Conservation (phyloP, 169 alveolate species). For the Plasmodium knowlesi region DNA sequence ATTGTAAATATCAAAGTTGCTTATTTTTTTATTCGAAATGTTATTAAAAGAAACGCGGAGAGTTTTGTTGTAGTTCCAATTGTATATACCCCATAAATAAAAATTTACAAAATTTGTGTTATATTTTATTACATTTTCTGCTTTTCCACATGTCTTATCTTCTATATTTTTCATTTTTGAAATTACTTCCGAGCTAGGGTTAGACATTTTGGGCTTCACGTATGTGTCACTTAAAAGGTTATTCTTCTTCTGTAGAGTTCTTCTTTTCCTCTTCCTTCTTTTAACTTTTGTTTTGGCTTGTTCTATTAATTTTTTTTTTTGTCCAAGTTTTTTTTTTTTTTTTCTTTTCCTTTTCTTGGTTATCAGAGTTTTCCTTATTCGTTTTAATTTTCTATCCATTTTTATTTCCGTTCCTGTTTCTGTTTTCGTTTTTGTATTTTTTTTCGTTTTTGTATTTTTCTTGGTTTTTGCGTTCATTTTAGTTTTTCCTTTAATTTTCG, state of each 20-base stretch:
- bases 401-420: background rate
- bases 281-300: background rate
- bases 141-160: background rate
- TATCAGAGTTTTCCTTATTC: background rate
- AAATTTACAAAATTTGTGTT: slow-evolving; percentile 17
- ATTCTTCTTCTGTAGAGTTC: background rate
- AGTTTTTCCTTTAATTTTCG: background rate
- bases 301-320: background rate
- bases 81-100: slow-evolving; percentile 50
- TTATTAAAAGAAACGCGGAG: slow-evolving; percentile 33
- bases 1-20: slow-evolving; percentile 39
- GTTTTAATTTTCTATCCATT: background rate
- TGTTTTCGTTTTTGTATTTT: background rate
- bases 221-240: background rate
- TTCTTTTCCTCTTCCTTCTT: background rate
- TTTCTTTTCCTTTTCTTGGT: slow-evolving; percentile 5
- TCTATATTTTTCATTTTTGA: background rate
- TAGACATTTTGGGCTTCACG: background rate
- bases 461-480: background rate
- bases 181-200: background rate
- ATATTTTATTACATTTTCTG: background rate
- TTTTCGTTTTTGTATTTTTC: background rate
- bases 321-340: slow-evolving; percentile 6
- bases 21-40: slow-evolving; percentile 59
- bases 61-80: slow-evolving; percentile 43